phyloP scores from a whole-genome alignment of 306 rosid species.

The Senna tora region DNA sequence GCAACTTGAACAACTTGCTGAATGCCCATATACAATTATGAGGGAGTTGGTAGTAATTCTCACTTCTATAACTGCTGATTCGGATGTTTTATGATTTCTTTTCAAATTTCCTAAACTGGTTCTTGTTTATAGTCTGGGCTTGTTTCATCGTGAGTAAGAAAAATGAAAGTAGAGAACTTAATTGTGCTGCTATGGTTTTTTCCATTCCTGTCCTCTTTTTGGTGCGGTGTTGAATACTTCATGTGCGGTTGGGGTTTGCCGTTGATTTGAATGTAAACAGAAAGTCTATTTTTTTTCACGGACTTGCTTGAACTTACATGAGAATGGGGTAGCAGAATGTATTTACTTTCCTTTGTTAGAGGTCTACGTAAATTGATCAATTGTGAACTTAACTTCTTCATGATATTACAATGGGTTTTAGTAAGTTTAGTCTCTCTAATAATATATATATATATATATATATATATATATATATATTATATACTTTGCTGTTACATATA shows the following conservation, averaged over 20 bases:
- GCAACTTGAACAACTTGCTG: slow-evolving; percentile 45
- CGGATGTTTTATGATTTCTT: slow-evolving; percentile 13
- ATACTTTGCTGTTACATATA: neutral
- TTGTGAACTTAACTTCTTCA: neutral
- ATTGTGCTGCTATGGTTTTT: neutral
- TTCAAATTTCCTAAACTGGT: slow-evolving; percentile 10
- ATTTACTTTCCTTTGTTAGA: neutral
- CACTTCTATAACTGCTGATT: slow-evolving; percentile 9
- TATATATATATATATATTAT: neutral
- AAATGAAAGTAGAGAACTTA: neutral
- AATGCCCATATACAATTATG: slow-evolving; percentile 43
- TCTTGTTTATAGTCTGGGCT: neutral
- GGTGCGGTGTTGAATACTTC: neutral
- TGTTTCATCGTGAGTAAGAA: slow-evolving; percentile 23
- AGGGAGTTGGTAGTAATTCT: slow-evolving; percentile 59
- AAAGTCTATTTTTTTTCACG: neutral
- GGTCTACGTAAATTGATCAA: neutral
- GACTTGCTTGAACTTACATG: neutral
- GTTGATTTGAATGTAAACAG: neutral
- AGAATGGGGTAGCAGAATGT: neutral
- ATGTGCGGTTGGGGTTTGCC: neutral
- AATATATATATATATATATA: neutral
- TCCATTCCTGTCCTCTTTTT: neutral
- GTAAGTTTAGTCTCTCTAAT: neutral
- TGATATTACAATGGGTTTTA: slow-evolving; percentile 12